Base-by-base conservation (phyloP, 1,284 basidiomycete genomes). In the Naganishia liquefaciens region DNA sequence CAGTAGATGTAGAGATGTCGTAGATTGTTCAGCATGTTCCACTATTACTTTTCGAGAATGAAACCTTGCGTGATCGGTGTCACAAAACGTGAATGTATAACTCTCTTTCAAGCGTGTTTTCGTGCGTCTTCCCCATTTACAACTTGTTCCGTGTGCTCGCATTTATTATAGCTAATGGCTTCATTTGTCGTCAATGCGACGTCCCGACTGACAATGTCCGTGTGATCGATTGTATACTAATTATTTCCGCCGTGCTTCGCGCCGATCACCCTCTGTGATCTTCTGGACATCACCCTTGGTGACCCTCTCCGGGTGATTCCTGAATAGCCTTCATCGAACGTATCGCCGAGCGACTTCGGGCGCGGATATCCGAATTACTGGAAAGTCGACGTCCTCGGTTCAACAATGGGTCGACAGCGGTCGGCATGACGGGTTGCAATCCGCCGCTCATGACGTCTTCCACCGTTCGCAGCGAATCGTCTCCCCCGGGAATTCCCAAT, bases 1-100 rank as follows among this genome's bases (percentile, higher is more conserved):
- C 55, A 25, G 57, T 54, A 15, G 64, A 65, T 23, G 64, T 65
- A 9, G 64, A 65, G 39, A 65, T 65, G 64, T 23, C 57, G 15
- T 65, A 55, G 21, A 30, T 3, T 6, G 51, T 37, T 17, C 19
- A 28, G 51, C 33, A 37, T 37, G 33, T 37, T 7, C 33, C 13
- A 13, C 33, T 7, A 2, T 37, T 37, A 37, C 33, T 10, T 37
- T 13, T 37, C 33, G 33, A 9, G 7, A 37, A 7, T 13, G 33
- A 37, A 13, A 37, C 13, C 33, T 37, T 13, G 33, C 33, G n/a
- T n/a, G n/a, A 25, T 25, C 25, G 5, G 11, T 4, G 19, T 15
- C 23, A 11, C 23, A 27, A n/a, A 49, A 21, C 10, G 13, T 23
- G 47, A 25, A 49, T 25, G 10, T 6, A 37, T 37, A 37, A 37